phyloP scores from a whole-genome alignment of 352 stramenopile genomes.

The Plasmopara halstedii region DNA sequence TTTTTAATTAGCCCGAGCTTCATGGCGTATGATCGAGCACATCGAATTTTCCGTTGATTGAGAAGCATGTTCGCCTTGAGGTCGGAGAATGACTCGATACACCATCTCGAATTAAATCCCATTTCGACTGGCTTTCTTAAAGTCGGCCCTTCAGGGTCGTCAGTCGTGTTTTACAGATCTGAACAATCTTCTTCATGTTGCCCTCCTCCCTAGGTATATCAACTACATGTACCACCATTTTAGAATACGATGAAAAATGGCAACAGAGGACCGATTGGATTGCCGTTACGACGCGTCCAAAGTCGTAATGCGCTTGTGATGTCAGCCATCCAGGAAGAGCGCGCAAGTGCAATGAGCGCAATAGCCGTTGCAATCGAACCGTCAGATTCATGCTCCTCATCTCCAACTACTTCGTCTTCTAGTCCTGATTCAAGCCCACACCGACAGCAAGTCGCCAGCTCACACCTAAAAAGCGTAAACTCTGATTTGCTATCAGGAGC shows the following conservation, averaged over 20 bases:
- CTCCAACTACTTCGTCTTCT: slow-evolving; percentile 16
- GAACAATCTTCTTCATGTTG: background rate
- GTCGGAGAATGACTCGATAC: no score
- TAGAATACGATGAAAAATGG: slow-evolving; percentile 13
- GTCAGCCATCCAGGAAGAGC: slow-evolving; percentile 26
- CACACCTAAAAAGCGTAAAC: background rate
- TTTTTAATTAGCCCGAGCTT: no score
- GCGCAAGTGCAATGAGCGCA: slow-evolving; percentile 5
- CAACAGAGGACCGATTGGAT: slow-evolving; percentile 21
- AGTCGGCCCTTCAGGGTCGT: background rate
- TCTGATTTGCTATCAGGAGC: background rate
- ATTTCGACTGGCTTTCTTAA: background rate
- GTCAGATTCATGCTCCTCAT: slow-evolving; percentile 10
- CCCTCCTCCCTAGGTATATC: background rate
- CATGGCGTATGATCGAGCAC: no score
- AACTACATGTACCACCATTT: slow-evolving; percentile 11
- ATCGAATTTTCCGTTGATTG: no score
- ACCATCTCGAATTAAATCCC: background rate
- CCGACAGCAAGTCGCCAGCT: background rate
- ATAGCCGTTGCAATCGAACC: background rate
- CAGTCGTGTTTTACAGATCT: background rate
- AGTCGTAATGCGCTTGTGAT: slow-evolving; percentile 25
- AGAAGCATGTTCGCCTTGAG: no score
- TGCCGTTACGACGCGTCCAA: slow-evolving; percentile 13
- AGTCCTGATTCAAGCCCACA: slow-evolving; percentile 15